Conservation (phyloP, 1,284 basidiomycete genomes). For the Ceratorhiza oryzae-sativae region DNA sequence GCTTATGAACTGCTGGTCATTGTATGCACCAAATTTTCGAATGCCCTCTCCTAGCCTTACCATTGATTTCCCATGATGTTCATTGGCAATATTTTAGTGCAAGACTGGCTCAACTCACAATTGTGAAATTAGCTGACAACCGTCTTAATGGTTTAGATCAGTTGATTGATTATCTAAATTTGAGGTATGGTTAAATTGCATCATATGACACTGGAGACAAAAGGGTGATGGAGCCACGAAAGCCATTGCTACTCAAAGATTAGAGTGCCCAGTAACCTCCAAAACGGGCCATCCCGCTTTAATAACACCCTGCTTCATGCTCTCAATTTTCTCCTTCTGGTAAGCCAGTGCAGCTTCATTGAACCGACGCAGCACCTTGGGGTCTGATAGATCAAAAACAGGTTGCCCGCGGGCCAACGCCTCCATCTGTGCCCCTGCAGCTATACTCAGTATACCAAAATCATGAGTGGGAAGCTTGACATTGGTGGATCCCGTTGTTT, state of each 20-base stretch:
- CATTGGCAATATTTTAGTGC: too few relatives aligned
- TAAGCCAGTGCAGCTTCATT: neutral
- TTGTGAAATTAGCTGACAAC: too few relatives aligned
- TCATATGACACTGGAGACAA: too few relatives aligned
- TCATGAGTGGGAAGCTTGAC: neutral
- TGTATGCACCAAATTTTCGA: too few relatives aligned
- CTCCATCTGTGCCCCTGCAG: conserved; percentile 14
- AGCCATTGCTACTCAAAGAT: neutral
- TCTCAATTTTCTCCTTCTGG: neutral
- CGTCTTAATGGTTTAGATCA: too few relatives aligned
- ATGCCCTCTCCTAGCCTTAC: too few relatives aligned
- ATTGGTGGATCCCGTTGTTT: conserved; percentile 47
- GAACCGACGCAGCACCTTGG: neutral
- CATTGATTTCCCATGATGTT: too few relatives aligned
- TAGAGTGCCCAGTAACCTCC: neutral
- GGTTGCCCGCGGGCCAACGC: conserved; percentile 10
- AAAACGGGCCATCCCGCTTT: neutral
- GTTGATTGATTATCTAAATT: too few relatives aligned
- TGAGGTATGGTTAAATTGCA: too few relatives aligned
- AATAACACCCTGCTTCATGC: neutral
- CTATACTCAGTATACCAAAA: neutral
- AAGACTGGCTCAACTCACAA: too few relatives aligned
- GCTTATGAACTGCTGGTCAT: too few relatives aligned
- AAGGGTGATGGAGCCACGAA: too few relatives aligned
- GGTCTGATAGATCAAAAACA: conserved; percentile 17